Evolutionary conservation across 495 filamentous ascomycete genomes (phyloP).

Genomic region (Xylaria nigripes): DNA sequence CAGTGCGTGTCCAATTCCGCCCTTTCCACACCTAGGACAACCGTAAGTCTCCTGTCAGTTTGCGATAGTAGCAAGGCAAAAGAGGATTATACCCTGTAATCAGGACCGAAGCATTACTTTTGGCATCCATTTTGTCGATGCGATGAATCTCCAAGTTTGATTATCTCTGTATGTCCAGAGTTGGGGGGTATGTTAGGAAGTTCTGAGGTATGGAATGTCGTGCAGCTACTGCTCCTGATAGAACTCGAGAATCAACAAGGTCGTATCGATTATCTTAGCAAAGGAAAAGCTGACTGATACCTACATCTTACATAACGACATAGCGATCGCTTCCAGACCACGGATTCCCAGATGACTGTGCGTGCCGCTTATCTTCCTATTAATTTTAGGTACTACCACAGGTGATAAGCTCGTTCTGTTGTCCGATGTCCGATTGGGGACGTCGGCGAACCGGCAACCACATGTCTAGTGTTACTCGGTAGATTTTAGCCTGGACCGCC

Average conservation of each 20-base stretch:
- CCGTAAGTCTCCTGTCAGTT: background rate
- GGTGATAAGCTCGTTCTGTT: background rate
- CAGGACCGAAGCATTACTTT: background rate
- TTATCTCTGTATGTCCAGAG: no score
- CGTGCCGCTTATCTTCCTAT: no score
- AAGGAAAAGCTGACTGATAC: no score
- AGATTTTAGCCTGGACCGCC: background rate
- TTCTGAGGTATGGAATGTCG: no score
- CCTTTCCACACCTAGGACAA: background rate
- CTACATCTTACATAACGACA: no score
- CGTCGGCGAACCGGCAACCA: background rate
- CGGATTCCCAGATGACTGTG: no score
- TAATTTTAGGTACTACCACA: background rate
- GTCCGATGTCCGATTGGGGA: background rate
- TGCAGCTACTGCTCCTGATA: no score
- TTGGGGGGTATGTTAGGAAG: no score
- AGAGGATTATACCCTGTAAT: background rate
- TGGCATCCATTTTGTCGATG: background rate
- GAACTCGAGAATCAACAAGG: no score
- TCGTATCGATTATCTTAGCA: no score
- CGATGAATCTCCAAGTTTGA: no score
- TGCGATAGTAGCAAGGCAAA: background rate
- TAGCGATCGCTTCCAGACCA: no score
- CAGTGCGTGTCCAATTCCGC: background rate
- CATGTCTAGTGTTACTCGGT: background rate